A percentile compares a stretch with the other conserved stretches of the same genome.
These are phyloP conservation scores for Termitomyces bulborhizus DNA, from an alignment of 768 basidiomycete genomes.

Conservation along the genomic window DNA sequence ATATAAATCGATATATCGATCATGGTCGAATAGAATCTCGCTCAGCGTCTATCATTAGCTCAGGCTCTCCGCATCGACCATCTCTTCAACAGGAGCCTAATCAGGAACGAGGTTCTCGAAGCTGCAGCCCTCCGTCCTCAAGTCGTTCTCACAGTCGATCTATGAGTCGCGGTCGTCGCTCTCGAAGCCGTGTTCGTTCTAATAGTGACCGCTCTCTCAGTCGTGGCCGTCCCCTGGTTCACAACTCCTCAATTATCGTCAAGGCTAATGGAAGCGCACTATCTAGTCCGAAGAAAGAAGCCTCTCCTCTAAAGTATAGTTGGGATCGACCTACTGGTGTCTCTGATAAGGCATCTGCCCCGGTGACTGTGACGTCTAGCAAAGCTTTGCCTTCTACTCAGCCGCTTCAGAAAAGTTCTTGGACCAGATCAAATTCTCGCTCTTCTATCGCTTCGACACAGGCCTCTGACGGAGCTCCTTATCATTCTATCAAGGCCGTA, in stretches of 20 bases:
- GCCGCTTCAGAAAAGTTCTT: conserved; percentile 24
- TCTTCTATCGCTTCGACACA: conserved; percentile 54
- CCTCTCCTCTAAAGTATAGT: conserved; percentile 7
- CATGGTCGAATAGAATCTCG: conserved; percentile 18
- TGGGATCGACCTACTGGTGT: conserved; percentile 12
- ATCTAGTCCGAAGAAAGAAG: conserved; percentile 7
- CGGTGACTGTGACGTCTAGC: not conserved
- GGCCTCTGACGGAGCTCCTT: conserved; percentile 31
- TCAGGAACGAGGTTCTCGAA: conserved; percentile 15
- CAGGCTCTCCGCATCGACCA: conserved; percentile 21
- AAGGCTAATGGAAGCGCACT: not conserved
- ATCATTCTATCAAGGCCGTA: conserved; percentile 2
- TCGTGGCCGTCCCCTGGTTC: conserved; percentile 9
- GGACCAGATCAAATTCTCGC: conserved; percentile 44
- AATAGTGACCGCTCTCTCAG: conserved; percentile 13
- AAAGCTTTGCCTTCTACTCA: conserved; percentile 17
- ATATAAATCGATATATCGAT: conserved; percentile 21
- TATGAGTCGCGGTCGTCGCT: conserved; percentile 10
- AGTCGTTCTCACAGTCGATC: conserved; percentile 14
- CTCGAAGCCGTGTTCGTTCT: conserved; percentile 13
- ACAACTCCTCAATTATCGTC: not conserved
- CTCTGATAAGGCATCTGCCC: not conserved
- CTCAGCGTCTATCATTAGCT: conserved; percentile 23
- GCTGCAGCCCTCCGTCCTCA: conserved; percentile 15
- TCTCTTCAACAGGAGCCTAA: conserved; percentile 11